These are phyloP conservation scores for Triangularia setosa DNA, from an alignment of 2,329 filamentous ascomycete genomes.

Conservation along the genomic window DNA sequence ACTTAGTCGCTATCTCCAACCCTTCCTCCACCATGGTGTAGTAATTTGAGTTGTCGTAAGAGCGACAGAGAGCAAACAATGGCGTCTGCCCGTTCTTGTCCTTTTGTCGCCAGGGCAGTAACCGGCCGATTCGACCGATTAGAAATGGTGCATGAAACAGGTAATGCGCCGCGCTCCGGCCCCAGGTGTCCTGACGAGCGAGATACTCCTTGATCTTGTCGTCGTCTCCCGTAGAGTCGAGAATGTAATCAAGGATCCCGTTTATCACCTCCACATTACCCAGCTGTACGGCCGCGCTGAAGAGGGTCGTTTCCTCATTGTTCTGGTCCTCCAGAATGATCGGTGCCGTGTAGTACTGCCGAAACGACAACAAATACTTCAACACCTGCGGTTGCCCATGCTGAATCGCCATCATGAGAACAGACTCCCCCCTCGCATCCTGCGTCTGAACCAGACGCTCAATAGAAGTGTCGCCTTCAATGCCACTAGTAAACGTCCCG, in stretches of 20 bases:
- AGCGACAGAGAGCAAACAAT: conserved; percentile 88
- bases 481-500: conserved; percentile 65
- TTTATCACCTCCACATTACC: conserved; percentile 72
- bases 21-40: conserved; percentile 81
- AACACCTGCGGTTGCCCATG: conserved; percentile 68
- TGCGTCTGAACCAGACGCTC: conserved; percentile 71
- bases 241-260: conserved; percentile 68
- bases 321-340: conserved; percentile 79
- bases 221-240: conserved; percentile 43
- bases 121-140: conserved; percentile 69
- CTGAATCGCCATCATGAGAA: conserved; percentile 82
- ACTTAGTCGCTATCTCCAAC: conserved; percentile 65
- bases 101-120: conserved; percentile 83
- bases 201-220: conserved; percentile 64
- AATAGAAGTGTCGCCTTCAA: conserved; percentile 84
- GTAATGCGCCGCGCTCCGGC: conserved; percentile 90
- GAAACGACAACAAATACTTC: conserved; percentile 72
- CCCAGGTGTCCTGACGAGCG: conserved; percentile 72
- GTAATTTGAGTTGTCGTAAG: conserved; percentile 90
- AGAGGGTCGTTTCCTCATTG: conserved; percentile 81
- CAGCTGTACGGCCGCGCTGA: conserved; percentile 87
- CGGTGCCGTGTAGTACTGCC: conserved; percentile 68
- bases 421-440: conserved; percentile 70
- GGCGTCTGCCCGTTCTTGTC: conserved; percentile 99
- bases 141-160: conserved; percentile 85